Base-by-base conservation (phyloP, 805 yeast genomes). In the Lachancea dasiensis region DNA sequence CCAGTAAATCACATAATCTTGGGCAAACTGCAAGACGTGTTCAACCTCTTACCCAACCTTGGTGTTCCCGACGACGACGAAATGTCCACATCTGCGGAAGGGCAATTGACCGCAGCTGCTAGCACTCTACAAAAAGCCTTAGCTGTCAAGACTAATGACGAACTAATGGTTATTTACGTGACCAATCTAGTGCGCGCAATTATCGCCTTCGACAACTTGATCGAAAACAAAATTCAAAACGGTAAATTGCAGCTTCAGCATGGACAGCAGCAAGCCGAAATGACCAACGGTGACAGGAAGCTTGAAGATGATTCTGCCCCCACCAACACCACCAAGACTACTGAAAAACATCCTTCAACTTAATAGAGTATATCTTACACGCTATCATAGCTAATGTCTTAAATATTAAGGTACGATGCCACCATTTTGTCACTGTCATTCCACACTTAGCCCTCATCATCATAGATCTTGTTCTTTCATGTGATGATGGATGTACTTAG, bases 161-260 rank as follows among this genome's bases (percentile, higher is more conserved):
- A 92, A 62, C 70, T 94, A 51, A 90, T 94, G 98, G 74, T 86
- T 56, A 77, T 92, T 18, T 94, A 94, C 60, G 78, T 92, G 48
- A 77, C 92, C 53, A 81, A 90, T 36, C 68, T 92, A 52, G 95
- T 92, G 17, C 76, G 97, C 57, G 84, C 97, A 5, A 89, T 94
- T 52, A 83, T 92, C 56, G 94, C 97, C 8, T 90, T 92, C 73
- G 95, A 92, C 63, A 95, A 92, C 60, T 73, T 92, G 61, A 92
- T 92, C 57, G 97, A 92, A 54, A 94, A 94, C 67, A 92, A 92
- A 65, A 79, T 92, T 48, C 86, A 84, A 50, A 87, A 87, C 61
- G 81, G 79, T 56, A 73, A 69, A 40, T 41, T 64, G 20, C 65
- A 60, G 4, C 33, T 16, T 13, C 33, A 30, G 17, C 33, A 30